Evolutionary conservation across 129 eudicot genomes (phyloP).

Genomic region (Rutidosis leptorrhynchoides): DNA sequence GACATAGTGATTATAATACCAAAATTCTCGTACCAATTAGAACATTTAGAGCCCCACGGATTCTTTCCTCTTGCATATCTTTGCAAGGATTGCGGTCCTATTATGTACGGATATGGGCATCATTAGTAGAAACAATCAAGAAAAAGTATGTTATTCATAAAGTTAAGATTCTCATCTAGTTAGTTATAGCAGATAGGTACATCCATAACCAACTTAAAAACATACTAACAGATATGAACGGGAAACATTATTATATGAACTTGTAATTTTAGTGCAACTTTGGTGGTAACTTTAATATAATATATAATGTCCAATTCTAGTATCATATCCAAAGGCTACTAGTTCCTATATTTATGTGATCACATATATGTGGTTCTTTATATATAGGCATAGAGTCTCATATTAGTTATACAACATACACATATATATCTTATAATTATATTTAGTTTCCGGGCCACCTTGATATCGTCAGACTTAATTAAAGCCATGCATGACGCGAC

Average conservation of each 20-base stretch:
- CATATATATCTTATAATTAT: too few relatives aligned
- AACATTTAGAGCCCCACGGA: conserved; percentile 22
- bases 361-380: neutral
- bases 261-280: neutral
- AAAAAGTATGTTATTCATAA: neutral
- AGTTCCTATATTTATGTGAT: neutral
- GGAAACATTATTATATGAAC: neutral
- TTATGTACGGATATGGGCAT: neutral
- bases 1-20: neutral
- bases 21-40: conserved; percentile 13
- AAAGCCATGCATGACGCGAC: neutral
- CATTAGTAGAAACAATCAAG: neutral
- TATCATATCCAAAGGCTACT: too few relatives aligned
- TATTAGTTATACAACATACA: neutral
- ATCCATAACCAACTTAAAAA: neutral
- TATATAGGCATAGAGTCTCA: neutral
- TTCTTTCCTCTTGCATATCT: conserved; percentile 21
- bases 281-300: neutral
- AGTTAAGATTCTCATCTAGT: neutral
- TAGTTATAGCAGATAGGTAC: neutral
- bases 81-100: conserved; percentile 16
- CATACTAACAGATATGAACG: neutral
- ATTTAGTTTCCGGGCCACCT: neutral
- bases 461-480: neutral
- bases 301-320: too few relatives aligned